Evolutionary conservation across 2,329 filamentous ascomycete species (phyloP).

Genomic region (Venturia oleaginea): DNA sequence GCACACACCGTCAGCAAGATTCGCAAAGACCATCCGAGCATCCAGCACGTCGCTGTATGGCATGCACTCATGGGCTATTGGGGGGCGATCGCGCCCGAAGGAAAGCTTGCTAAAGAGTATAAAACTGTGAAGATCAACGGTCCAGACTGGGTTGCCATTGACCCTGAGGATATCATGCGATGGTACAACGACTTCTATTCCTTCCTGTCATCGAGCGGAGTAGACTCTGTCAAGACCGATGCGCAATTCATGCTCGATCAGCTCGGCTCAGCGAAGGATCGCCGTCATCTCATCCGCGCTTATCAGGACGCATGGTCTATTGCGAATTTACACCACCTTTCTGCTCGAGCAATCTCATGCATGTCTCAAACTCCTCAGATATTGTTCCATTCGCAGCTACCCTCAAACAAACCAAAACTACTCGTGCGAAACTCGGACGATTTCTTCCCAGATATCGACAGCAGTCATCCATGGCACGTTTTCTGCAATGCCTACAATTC

Average conservation of each 20-base stretch:
- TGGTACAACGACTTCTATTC: constrained; percentile 89
- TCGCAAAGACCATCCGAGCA: constrained; percentile 57
- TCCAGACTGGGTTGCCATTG: constrained; percentile 63
- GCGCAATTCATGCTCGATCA: constrained; percentile 84
- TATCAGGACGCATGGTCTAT: constrained; percentile 86
- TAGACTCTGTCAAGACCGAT: constrained; percentile 89
- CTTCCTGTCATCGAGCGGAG: constrained; percentile 63
- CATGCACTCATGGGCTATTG: constrained; percentile 84
- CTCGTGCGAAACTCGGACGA: constrained; percentile 81
- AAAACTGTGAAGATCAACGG: constrained; percentile 58
- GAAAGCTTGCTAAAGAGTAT: constrained; percentile 68
- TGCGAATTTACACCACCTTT: constrained; percentile 68
- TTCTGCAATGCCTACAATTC: constrained; percentile 90
- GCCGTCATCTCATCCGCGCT: constrained; percentile 60
- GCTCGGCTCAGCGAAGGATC: constrained; percentile 56
- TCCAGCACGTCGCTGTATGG: constrained; percentile 87
- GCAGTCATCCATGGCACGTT: constrained; percentile 87
- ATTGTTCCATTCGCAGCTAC: constrained; percentile 75
- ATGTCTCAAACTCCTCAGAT: constrained; percentile 88
- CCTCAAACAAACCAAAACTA: constrained; percentile 62
- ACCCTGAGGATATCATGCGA: constrained; percentile 59
- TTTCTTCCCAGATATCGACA: constrained; percentile 76
- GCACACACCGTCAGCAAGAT: constrained; percentile 62
- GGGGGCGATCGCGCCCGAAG: constrained; percentile 73
- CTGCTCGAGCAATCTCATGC: constrained; percentile 73